These are phyloP conservation scores for Globisporangium cylindrosporum DNA, from an alignment of 352 stramenopile species.

Conservation along the genomic window DNA sequence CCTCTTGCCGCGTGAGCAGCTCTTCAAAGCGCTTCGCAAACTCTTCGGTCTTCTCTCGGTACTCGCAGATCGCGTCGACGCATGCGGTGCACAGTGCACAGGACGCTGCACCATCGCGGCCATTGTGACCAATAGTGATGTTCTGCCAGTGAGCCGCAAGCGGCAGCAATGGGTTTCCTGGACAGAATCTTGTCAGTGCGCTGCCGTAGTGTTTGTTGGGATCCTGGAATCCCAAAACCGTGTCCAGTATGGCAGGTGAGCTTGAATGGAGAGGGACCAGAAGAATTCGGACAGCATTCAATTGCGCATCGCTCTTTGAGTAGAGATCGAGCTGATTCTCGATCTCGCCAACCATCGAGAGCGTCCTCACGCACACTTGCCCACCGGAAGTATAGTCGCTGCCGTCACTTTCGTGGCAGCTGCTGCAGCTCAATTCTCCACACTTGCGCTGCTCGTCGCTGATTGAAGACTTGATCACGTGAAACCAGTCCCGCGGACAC, in stretches of 20 bases:
- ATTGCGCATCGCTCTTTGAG: neutral
- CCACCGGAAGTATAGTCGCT: neutral
- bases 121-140: neutral
- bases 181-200: too few relatives aligned
- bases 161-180: neutral
- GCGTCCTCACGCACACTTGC: neutral
- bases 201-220: neutral
- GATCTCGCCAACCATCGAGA: constrained; percentile 2
- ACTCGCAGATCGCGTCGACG: constrained; percentile 17
- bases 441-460: neutral
- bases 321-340: neutral
- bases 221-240: neutral
- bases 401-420: neutral
- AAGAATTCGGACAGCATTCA: neutral
- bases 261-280: neutral
- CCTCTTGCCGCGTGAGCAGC: constrained; percentile 12
- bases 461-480: neutral
- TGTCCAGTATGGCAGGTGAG: neutral
- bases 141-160: constrained; percentile 12
- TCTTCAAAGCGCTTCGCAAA: constrained; percentile 20
- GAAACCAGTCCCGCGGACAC: constrained; percentile 13
- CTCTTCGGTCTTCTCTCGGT: constrained; percentile 16
- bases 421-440: neutral
- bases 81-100: constrained; percentile 13
- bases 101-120: neutral